Percentiles rank a stretch among this genome's conserved stretches.
Evolutionary conservation across 306 rosid genomes (phyloP).

Genomic region (Bauhinia variegata): DNA sequence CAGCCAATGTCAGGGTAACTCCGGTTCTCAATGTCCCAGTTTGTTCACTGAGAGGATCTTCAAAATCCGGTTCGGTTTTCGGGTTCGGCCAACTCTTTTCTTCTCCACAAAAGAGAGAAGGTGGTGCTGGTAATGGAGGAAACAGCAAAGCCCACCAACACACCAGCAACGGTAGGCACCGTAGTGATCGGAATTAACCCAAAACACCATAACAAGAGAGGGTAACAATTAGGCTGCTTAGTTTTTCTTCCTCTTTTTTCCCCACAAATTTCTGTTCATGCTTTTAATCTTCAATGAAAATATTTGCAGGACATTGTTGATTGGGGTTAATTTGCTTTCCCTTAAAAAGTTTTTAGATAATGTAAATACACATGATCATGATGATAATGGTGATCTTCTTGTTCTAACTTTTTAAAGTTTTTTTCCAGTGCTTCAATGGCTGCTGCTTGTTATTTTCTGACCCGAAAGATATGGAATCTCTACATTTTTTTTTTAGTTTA

Average conservation of each 20-base stretch:
- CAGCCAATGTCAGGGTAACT: slow-evolving; percentile 85
- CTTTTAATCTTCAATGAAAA: slow-evolving; percentile 35
- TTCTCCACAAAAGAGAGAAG: slow-evolving; percentile 73
- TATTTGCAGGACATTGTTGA: slow-evolving; percentile 42
- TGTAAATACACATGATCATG: slow-evolving; percentile 52
- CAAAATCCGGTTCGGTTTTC: slow-evolving; percentile 78
- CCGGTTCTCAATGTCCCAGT: slow-evolving; percentile 97
- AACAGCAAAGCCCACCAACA: slow-evolving; percentile 34
- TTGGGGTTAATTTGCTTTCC: slow-evolving; percentile 19
- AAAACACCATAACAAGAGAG: not conserved
- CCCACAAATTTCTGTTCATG: slow-evolving; percentile 25
- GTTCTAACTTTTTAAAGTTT: too few species aligned
- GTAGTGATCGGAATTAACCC: slow-evolving; percentile 55
- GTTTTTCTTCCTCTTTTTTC: slow-evolving; percentile 10
- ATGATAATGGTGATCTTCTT: too few species aligned
- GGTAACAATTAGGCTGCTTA: slow-evolving; percentile 31
- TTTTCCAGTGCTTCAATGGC: not conserved
- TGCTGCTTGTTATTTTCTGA: slow-evolving; percentile 24
- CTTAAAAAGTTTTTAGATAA: slow-evolving; percentile 37
- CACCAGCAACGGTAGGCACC: slow-evolving; percentile 42
- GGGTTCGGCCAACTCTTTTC: slow-evolving; percentile 89
- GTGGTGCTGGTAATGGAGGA: slow-evolving; percentile 36
- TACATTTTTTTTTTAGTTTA: not conserved
- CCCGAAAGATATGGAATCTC: slow-evolving; percentile 47
- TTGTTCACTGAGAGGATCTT: slow-evolving; percentile 74